Evolutionary conservation across 768 basidiomycete species (phyloP).

Genomic region (Fomitopsis serialis): DNA sequence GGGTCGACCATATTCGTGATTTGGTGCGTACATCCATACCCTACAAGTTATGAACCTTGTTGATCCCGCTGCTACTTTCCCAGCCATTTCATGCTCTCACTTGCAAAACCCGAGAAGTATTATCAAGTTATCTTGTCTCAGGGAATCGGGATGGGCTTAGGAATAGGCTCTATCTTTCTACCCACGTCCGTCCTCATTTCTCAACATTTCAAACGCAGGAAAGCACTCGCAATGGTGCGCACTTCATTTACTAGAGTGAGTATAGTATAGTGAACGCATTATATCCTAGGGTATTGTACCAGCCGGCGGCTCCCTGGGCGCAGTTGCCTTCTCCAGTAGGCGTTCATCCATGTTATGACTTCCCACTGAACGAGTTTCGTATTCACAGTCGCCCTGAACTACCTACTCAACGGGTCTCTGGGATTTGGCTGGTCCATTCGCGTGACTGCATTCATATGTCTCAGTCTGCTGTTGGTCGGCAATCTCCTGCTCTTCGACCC

Average conservation of each 20-base stretch:
- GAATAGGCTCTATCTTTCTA: constrained; percentile 37
- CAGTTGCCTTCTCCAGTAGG: not conserved
- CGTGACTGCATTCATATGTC: constrained; percentile 34
- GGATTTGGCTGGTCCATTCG: constrained; percentile 41
- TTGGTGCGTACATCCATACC: not conserved
- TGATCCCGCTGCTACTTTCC: not conserved
- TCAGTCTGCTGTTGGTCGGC: constrained; percentile 20
- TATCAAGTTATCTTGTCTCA: constrained; percentile 45
- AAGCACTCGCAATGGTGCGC: not conserved
- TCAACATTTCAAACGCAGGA: not conserved
- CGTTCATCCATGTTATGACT: not conserved
- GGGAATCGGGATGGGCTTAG: constrained; percentile 49
- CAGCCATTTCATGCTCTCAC: constrained; percentile 35
- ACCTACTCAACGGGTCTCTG: not conserved
- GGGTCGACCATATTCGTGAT: not conserved
- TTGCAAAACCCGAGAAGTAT: constrained; percentile 33
- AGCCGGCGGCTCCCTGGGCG: not conserved
- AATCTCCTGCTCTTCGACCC: constrained; percentile 14
- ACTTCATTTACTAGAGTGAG: constrained; percentile 32
- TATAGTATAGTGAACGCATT: not conserved
- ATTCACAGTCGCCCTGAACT: not conserved
- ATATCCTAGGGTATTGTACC: not conserved
- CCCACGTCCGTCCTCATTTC: not conserved
- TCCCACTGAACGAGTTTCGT: not conserved
- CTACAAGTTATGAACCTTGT: no score